Conservation (phyloP, 495 filamentous ascomycete species). For the Penicillium simplicissimum region DNA sequence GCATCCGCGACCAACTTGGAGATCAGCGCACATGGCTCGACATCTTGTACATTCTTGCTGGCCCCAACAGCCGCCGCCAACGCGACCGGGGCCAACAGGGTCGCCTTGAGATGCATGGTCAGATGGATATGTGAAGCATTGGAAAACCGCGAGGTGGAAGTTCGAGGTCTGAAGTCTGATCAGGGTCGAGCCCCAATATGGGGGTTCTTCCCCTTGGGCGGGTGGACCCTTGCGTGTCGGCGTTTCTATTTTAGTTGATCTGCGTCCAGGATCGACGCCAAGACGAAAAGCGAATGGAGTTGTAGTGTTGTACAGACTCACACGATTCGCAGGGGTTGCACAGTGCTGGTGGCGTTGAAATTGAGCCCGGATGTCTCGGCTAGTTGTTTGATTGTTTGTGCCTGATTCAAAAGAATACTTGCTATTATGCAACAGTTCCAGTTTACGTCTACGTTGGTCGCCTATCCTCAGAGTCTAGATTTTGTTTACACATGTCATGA, state of each 20-base stretch:
- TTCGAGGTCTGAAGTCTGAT: neutral
- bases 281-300: slow-evolving; percentile 18
- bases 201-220: slow-evolving; percentile 23
- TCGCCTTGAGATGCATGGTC: slow-evolving; percentile 22
- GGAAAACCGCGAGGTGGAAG: neutral
- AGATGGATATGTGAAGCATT: slow-evolving; percentile 11
- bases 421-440: neutral
- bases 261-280: slow-evolving; percentile 22
- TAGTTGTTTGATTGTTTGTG: slow-evolving; percentile 2
- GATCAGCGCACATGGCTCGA: slow-evolving; percentile 32
- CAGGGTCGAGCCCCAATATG: slow-evolving; percentile 7
- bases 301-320: neutral
- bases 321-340: neutral
- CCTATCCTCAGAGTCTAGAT: neutral
- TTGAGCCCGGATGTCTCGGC: slow-evolving; percentile 13
- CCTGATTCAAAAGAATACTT: neutral
- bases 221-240: slow-evolving; percentile 27
- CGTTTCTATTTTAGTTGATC: slow-evolving; percentile 27
- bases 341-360: neutral
- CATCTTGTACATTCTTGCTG: slow-evolving; percentile 16
- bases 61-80: slow-evolving; percentile 18
- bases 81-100: slow-evolving; percentile 17
- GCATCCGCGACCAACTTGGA: slow-evolving; percentile 21
- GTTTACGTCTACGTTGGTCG: neutral
- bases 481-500: neutral